A percentile compares a stretch with the other conserved stretches of the same genome.
Evolutionary conservation across 352 stramenopile species (phyloP).

Genomic region (Phytophthora sp.): DNA sequence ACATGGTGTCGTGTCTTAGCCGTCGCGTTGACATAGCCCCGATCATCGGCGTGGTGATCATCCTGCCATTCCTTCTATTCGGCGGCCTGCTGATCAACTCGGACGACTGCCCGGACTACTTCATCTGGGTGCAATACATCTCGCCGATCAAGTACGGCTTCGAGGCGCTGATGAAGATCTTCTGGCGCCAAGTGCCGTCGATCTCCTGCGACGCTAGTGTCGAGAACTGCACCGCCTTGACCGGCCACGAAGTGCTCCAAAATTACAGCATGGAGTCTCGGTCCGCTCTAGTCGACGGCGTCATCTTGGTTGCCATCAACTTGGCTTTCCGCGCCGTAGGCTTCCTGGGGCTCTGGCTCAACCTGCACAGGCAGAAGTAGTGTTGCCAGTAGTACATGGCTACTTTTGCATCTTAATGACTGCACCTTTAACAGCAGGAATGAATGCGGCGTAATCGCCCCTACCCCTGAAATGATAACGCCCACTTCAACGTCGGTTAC

Average conservation of each 20-base stretch:
- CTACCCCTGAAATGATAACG: not conserved
- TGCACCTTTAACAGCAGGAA: not conserved
- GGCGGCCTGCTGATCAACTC: slow-evolving; percentile 54
- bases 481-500: not conserved
- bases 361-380: slow-evolving; percentile 9
- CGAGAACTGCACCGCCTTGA: slow-evolving; percentile 32
- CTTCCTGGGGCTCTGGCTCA: slow-evolving; percentile 31
- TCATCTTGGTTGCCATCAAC: slow-evolving; percentile 35
- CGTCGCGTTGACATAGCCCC: slow-evolving; percentile 38
- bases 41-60: slow-evolving; percentile 40
- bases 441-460: not conserved
- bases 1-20: slow-evolving; percentile 46
- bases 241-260: slow-evolving; percentile 37
- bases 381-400: not conserved
- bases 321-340: slow-evolving; percentile 32
- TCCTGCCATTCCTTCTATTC: slow-evolving; percentile 54
- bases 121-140: slow-evolving; percentile 52
- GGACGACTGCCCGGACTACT: slow-evolving; percentile 44
- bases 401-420: not conserved
- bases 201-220: slow-evolving; percentile 41
- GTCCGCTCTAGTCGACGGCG: slow-evolving; percentile 10
- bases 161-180: slow-evolving; percentile 56
- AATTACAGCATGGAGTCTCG: slow-evolving; percentile 33
- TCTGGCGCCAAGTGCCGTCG: slow-evolving; percentile 36
- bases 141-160: slow-evolving; percentile 59